A percentile compares a stretch with the other conserved stretches of the same genome.
phyloP scores from a whole-genome alignment of 2,329 filamentous ascomycete genomes.

The Stachybotrys elegans region DNA sequence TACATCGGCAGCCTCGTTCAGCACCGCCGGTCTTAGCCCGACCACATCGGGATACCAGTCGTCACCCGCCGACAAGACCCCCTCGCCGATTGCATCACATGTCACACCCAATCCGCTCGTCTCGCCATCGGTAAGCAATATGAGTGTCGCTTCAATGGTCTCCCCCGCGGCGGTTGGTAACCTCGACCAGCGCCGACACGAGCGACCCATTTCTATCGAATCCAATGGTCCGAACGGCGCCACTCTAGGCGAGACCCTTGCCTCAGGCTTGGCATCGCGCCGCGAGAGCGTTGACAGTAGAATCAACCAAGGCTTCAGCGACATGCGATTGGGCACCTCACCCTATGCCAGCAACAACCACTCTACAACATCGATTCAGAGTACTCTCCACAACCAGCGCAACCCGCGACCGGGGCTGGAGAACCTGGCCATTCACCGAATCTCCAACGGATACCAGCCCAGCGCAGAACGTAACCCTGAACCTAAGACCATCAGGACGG shows the following conservation, averaged over 20 bases:
- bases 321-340: slow-evolving; percentile 60
- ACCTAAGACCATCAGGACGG: slow-evolving; percentile 54
- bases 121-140: slow-evolving; percentile 52
- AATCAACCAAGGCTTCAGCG: slow-evolving; percentile 66
- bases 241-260: slow-evolving; percentile 28
- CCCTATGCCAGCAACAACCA: slow-evolving; percentile 75
- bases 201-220: slow-evolving; percentile 33
- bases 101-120: slow-evolving; percentile 46
- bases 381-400: slow-evolving; percentile 62
- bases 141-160: slow-evolving; percentile 63
- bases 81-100: slow-evolving; percentile 51
- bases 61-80: slow-evolving; percentile 54
- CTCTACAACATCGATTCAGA: slow-evolving; percentile 70
- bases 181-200: slow-evolving; percentile 38
- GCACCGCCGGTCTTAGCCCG: slow-evolving; percentile 32
- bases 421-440: slow-evolving; percentile 49
- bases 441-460: slow-evolving; percentile 62
- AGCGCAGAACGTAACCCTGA: slow-evolving; percentile 54
- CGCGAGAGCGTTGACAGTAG: slow-evolving; percentile 78
- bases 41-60: slow-evolving; percentile 44
- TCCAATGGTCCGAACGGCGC: slow-evolving; percentile 21
- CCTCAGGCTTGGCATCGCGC: slow-evolving; percentile 45
- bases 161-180: slow-evolving; percentile 50
- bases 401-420: slow-evolving; percentile 52
- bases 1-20: slow-evolving; percentile 34